phyloP scores from a whole-genome alignment of 768 basidiomycete species.

The Amanita muscaria region DNA sequence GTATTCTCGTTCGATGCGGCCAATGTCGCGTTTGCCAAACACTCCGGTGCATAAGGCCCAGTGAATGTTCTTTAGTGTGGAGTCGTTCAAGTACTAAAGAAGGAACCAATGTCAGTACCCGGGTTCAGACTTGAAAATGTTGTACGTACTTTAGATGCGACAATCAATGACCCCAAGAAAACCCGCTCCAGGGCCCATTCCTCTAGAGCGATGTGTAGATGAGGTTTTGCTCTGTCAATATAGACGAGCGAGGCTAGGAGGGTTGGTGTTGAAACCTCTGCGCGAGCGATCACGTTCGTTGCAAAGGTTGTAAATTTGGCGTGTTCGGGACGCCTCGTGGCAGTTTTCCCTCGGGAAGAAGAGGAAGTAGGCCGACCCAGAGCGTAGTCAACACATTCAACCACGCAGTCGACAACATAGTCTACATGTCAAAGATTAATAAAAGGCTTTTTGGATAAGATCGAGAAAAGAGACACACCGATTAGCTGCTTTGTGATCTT shows the following conservation, averaged over 20 bases:
- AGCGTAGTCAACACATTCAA: slow-evolving; percentile 69
- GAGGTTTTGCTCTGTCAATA: slow-evolving; percentile 67
- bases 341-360: slow-evolving; percentile 38
- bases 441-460: neutral
- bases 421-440: slow-evolving; percentile 31
- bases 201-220: slow-evolving; percentile 73
- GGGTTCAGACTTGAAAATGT: slow-evolving; percentile 7
- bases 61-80: slow-evolving; percentile 83
- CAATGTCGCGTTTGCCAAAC: slow-evolving; percentile 74
- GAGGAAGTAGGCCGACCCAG: slow-evolving; percentile 56
- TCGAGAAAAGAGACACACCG: slow-evolving; percentile 35
- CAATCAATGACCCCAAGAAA: slow-evolving; percentile 84
- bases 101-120: slow-evolving; percentile 10
- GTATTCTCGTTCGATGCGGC: slow-evolving; percentile 76
- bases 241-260: slow-evolving; percentile 68
- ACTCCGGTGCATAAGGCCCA: slow-evolving; percentile 83
- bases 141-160: slow-evolving; percentile 66
- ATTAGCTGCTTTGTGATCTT: slow-evolving; percentile 54
- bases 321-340: slow-evolving; percentile 41
- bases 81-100: slow-evolving; percentile 74
- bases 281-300: slow-evolving; percentile 57
- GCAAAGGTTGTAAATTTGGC: slow-evolving; percentile 58
- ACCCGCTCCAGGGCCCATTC: slow-evolving; percentile 87
- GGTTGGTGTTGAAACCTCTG: slow-evolving; percentile 64
- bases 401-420: slow-evolving; percentile 58